Evolutionary conservation across 306 rosid species (phyloP), one percentile per base, ranked within the genome.

Genomic region (Astragalus glycyphyllos): DNA sequence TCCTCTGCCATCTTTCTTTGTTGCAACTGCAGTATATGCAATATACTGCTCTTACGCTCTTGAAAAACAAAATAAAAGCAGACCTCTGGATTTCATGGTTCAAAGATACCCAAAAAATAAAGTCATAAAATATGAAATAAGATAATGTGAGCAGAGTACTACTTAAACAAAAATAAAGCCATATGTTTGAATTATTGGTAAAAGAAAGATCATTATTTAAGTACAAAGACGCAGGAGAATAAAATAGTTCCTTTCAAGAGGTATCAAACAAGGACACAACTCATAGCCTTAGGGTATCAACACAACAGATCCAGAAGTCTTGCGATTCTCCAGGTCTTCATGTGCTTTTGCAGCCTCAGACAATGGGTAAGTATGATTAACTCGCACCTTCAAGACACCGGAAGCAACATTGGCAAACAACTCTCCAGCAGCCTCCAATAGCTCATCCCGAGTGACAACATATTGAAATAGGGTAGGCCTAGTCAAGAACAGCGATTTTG

Each of bases 271-370:
- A 37, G 53, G 44, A 41, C 53, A 34, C 57, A 38, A 58, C 32
- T 31, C 0, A 10, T 8, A 65, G 26, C 66, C 20, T 84, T 57
- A 93, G 2, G 98, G 98, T 32, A 93, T 77, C 74, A 93, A 86
- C 68, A 93, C 97, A 20, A 84, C 41, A 1, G 97, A 93, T 6
- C 98, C 98, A 5, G 94, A 74, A 29, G 97, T 93, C 82, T 81
- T 89, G 71, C 96, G 55, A 44, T 59, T 85, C 79, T 93, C 98
- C 8, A 90, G 82, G 68, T 90, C 98, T 48, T 84, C 76, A 58
- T 90, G 98, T 31, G 97, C 98, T 74, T 72, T 83, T 20, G 90
- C 90, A 5, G 92, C 97, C 61, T 88, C 79, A 47, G 90, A 88
- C 78, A 93, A 77, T 38, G 92, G 86, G 79, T 90, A 93, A 7